Base-by-base conservation (phyloP, 2,329 filamentous ascomycete species). In the Fusarium virguliforme region DNA sequence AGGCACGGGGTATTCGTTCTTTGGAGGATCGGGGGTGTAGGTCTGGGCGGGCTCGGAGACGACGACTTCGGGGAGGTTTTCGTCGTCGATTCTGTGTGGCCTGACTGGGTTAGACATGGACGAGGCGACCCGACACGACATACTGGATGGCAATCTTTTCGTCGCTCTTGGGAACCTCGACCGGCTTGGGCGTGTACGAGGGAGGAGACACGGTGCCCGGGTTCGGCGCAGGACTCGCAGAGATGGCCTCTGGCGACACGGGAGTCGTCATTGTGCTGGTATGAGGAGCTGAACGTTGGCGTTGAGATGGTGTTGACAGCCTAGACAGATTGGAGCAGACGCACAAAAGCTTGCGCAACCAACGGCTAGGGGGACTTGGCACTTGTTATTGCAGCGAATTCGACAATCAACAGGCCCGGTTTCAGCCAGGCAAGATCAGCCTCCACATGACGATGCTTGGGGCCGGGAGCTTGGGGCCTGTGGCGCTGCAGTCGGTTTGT, bases 41-140 rank as follows among this genome's bases (percentile, higher is more conserved):
- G 48, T 3, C 8, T 38, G 15, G 13, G 8, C 18, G 22, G 59
- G 22, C 6, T 64, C 62, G 41, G 48, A 43, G 0, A 76, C 74
- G 40, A 76, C 74, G 43, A 76, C 74, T 61, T 76, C 74, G 64
- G 74, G 74, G 57, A 76, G 74, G 53, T 73, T 72, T 3, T 66
- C 62, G 62, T 76, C 72, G 59, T 76, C 62, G 32, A 67, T 41
- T 26, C 34, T 62, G 1, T 9, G 60, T 2, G 68, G 30, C 15
- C 70, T 73, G 10, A 0, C 2, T 37, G 2, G 13, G 37, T 65
- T 28, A 58, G 64, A n/a, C n/a, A 22, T 38, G 35, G 22, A 46
- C 6, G 6, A 43, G 38, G 15, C n/a, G 2, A 15, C 46, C 5
- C 1, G n/a, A 3, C 8, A 6, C 15, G 9, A 63, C 67, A 2